phyloP scores from a whole-genome alignment of 208 protist species.

The Leptomonas seymouri region DNA sequence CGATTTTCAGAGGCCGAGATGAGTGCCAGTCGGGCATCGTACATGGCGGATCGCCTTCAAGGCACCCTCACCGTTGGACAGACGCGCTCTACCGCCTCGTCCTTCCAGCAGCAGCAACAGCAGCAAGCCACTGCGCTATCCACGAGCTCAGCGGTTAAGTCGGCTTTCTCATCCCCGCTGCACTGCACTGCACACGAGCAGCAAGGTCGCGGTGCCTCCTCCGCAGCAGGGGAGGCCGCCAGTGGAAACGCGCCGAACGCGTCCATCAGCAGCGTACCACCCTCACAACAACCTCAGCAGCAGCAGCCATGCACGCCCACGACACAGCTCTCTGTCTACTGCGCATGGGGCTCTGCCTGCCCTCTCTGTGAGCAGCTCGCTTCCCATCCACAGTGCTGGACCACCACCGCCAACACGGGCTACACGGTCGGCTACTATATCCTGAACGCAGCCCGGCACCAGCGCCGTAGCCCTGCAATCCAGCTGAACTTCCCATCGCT shows the following conservation, averaged over 20 bases:
- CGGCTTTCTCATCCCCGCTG: constrained; percentile 7
- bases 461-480: constrained; percentile 12
- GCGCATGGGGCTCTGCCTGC: constrained; percentile 79
- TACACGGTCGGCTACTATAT: constrained; percentile 27
- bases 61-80: background rate
- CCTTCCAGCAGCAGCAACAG: constrained; percentile 9
- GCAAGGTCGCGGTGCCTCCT: background rate
- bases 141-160: background rate
- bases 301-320: background rate
- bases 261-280: constrained; percentile 1
- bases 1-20: constrained; percentile 17
- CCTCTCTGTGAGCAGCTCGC: constrained; percentile 73
- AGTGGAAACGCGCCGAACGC: too few relatives aligned
- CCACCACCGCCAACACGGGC: constrained; percentile 22
- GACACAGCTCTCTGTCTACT: constrained; percentile 48
- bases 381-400: constrained; percentile 52
- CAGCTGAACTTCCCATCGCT: constrained; percentile 63
- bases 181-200: background rate
- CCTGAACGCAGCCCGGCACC: background rate
- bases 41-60: background rate
- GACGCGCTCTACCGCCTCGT: background rate
- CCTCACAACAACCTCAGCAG: background rate
- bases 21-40: background rate
- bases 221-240: background rate
- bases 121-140: constrained; percentile 1